A percentile compares a stretch with the other conserved stretches of the same genome.
phyloP scores from a whole-genome alignment of 768 basidiomycete species.

The Tylopilus balloui region DNA sequence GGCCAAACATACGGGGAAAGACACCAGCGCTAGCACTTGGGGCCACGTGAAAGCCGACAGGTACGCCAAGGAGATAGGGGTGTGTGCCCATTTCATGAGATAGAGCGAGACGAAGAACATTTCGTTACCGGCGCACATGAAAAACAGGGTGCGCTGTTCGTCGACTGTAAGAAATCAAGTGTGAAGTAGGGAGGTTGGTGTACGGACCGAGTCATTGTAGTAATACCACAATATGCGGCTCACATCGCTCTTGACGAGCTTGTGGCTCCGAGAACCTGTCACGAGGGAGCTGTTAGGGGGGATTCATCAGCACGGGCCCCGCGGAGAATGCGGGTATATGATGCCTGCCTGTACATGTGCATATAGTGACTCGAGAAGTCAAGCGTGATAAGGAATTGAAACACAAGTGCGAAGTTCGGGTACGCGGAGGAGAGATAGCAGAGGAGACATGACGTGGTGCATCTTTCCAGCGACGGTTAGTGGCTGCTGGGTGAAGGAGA shows the following conservation, averaged over 20 bases:
- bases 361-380: conserved; percentile 99
- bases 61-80: conserved; percentile 49
- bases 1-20: conserved; percentile 61
- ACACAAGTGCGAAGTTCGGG: conserved; percentile 75
- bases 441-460: conserved; percentile 92
- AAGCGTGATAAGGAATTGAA: conserved; percentile 93
- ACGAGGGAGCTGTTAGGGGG: conserved; percentile 69
- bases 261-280: conserved; percentile 91
- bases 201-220: conserved; percentile 86
- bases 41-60: conserved; percentile 62
- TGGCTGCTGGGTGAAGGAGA: neutral
- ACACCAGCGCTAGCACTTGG: conserved; percentile 58
- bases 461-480: conserved; percentile 46
- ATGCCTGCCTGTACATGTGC: conserved; percentile 94
- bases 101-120: conserved; percentile 94
- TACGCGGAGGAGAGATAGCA: conserved; percentile 92
- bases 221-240: conserved; percentile 89
- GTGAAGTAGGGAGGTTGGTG: neutral
- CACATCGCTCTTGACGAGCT: conserved; percentile 87
- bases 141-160: conserved; percentile 74
- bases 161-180: neutral
- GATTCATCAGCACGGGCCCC: conserved; percentile 7
- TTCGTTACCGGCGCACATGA: conserved; percentile 94
- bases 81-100: conserved; percentile 79
- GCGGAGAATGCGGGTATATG: no score